Evolutionary conservation across 192 early-diverging fungal species (phyloP).

Genomic region (Entomortierella beljakovae): DNA sequence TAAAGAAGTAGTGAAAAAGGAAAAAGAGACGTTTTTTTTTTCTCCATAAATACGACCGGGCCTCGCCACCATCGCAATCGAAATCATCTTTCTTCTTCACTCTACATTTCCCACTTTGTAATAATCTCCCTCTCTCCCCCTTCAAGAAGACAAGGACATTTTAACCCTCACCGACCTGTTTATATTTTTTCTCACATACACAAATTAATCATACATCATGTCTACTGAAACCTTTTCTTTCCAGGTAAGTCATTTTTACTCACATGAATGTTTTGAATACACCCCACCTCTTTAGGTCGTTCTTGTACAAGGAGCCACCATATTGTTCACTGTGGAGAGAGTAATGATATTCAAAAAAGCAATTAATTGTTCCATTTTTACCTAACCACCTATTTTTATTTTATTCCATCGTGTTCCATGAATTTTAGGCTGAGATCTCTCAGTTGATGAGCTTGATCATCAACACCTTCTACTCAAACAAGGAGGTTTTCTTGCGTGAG

Average conservation of each 20-base stretch:
- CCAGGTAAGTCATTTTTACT: slow-evolving; percentile 65
- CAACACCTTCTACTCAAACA: slow-evolving; percentile 99
- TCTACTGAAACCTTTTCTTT: slow-evolving; percentile 21
- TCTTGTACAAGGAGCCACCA: no score
- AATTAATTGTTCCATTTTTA: no score
- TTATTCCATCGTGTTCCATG: slow-evolving; percentile 66
- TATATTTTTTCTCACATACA: neutral
- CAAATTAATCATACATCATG: slow-evolving; percentile 13
- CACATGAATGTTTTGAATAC: neutral
- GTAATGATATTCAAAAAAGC: no score
- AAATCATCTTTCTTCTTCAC: slow-evolving; percentile 7
- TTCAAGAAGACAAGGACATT: neutral
- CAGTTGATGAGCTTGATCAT: slow-evolving; percentile 99
- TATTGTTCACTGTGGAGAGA: no score
- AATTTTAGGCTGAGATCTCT: slow-evolving; percentile 96
- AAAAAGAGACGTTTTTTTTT: neutral
- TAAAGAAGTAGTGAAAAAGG: neutral
- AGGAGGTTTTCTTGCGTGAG: slow-evolving; percentile 98
- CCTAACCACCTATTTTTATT: no score
- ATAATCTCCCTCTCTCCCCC: neutral
- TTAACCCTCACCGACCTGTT: neutral
- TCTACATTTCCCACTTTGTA: neutral
- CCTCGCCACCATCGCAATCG: neutral
- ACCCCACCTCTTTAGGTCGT: no score
- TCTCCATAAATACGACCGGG: neutral